Evolutionary conservation across 345 rosid genomes (phyloP).

Genomic region (Citrus unshiu): DNA sequence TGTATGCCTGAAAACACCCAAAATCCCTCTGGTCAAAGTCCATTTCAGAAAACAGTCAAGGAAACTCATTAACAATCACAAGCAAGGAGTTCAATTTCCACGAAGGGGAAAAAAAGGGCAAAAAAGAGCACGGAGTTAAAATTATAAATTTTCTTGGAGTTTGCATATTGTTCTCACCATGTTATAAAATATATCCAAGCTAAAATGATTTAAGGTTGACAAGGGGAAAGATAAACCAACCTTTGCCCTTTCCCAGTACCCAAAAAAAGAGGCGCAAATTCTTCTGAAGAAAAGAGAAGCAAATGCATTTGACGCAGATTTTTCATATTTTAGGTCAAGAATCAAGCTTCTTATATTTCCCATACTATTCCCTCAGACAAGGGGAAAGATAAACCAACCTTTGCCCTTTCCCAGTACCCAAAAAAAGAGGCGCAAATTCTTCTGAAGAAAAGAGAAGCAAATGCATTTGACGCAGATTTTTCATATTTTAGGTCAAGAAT

Average conservation of each 20-base stretch:
- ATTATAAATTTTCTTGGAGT: not conserved
- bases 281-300: not conserved
- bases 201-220: not conserved
- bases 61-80: not conserved
- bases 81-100: not conserved
- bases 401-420: not conserved
- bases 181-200: not conserved
- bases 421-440: not conserved
- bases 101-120: no score
- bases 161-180: not conserved
- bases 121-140: no score
- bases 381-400: not conserved
- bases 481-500: not conserved
- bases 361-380: not conserved
- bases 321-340: not conserved
- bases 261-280: not conserved
- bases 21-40: slow-evolving; percentile 1
- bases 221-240: not conserved
- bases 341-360: not conserved
- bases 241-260: not conserved
- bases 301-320: not conserved
- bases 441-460: not conserved
- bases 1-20: slow-evolving; percentile 51
- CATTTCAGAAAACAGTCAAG: not conserved
- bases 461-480: not conserved